phyloP scores from a whole-genome alignment of 1,284 basidiomycete genomes.

The Kwoniella shivajii region DNA sequence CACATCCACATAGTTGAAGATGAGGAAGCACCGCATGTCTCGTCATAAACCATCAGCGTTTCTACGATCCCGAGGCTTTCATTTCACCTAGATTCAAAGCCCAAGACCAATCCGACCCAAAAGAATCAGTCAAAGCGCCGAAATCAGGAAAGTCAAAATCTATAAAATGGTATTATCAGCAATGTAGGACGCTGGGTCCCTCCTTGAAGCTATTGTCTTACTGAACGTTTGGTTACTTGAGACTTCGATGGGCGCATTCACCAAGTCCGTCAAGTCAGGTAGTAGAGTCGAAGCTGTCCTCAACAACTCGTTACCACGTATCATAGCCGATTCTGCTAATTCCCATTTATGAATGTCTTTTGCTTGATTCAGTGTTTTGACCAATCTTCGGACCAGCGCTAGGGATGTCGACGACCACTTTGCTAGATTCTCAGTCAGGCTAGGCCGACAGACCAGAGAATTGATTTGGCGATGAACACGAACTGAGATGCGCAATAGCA shows the following conservation, averaged over 20 bases:
- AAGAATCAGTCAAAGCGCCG: too few species aligned
- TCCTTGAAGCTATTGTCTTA: not conserved
- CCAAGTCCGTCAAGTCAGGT: not conserved
- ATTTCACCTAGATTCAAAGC: too few species aligned
- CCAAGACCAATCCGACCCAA: too few species aligned
- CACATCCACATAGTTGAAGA: too few species aligned
- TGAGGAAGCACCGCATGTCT: too few species aligned
- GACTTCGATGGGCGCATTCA: not conserved
- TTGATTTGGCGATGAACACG: not conserved
- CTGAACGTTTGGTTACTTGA: not conserved
- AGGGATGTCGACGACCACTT: not conserved
- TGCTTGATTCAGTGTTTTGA: not conserved
- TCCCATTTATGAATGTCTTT: conserved; percentile 4
- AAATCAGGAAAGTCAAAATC: too few species aligned
- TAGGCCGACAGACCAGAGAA: not conserved
- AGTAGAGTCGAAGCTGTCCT: not conserved
- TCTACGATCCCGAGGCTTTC: too few species aligned
- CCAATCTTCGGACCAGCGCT: not conserved
- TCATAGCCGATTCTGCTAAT: conserved; percentile 10
- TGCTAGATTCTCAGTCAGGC: not conserved
- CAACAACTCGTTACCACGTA: conserved; percentile 7
- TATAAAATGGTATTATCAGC: too few species aligned
- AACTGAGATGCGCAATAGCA: conserved; percentile 3
- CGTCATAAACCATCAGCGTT: too few species aligned
- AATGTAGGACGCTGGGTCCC: not conserved